These are phyloP conservation scores for Diaporthe aspalathi DNA, from an alignment of 2,329 filamentous ascomycete genomes.

Conservation along the genomic window DNA sequence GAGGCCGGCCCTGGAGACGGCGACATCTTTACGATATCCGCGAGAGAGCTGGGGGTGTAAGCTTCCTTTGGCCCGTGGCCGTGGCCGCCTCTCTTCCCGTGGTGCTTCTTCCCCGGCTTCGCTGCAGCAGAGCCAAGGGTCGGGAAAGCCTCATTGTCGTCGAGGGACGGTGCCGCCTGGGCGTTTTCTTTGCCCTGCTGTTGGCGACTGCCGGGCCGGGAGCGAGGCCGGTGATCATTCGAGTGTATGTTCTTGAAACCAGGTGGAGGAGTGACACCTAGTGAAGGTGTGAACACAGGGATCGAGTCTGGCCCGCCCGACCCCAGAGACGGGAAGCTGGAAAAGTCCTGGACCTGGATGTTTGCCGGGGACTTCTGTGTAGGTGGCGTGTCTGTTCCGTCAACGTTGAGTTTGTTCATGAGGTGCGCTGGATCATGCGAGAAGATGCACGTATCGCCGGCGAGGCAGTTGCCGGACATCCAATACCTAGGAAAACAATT, in stretches of 20 bases:
- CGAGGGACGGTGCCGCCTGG: constrained; percentile 79
- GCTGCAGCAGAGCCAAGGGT: constrained; percentile 80
- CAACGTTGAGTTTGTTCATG: constrained; percentile 82
- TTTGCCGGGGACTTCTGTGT: constrained; percentile 70
- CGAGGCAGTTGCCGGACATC: constrained; percentile 94
- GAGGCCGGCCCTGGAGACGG: constrained; percentile 79
- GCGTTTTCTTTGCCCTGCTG: constrained; percentile 71
- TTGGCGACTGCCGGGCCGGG: constrained; percentile 86
- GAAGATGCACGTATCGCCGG: constrained; percentile 94
- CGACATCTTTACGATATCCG: constrained; percentile 95
- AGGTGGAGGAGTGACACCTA: constrained; percentile 73
- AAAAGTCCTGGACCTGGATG: constrained; percentile 85
- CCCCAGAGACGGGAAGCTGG: constrained; percentile 83
- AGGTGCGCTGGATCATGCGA: constrained; percentile 93
- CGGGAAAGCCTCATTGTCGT: constrained; percentile 96
- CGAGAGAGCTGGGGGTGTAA: constrained; percentile 79
- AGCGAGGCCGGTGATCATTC: constrained; percentile 77
- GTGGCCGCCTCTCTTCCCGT: constrained; percentile 89
- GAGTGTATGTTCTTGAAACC: constrained; percentile 74
- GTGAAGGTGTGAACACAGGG: constrained; percentile 62
- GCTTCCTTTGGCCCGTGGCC: constrained; percentile 77
- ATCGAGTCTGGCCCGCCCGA: constrained; percentile 69
- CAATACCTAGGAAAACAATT: constrained; percentile 75
- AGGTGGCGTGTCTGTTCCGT: constrained; percentile 75
- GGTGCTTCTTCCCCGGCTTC: constrained; percentile 89